These are phyloP conservation scores for Fusarium tuaranense DNA, from an alignment of 2,329 filamentous ascomycete species.

Conservation along the genomic window DNA sequence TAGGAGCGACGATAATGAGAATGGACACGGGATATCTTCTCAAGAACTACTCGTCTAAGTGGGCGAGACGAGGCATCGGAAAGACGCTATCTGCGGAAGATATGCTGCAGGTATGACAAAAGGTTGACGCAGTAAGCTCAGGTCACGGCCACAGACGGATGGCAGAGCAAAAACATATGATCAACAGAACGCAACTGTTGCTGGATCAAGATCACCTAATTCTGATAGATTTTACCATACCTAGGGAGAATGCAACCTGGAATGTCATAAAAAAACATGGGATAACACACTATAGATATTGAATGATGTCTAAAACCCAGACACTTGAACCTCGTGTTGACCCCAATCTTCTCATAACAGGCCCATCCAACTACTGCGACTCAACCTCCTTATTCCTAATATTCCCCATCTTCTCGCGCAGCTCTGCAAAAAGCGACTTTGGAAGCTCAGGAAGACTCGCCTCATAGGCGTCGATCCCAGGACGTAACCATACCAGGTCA, in stretches of 20 bases:
- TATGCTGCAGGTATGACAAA: not conserved
- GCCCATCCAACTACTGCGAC: not conserved
- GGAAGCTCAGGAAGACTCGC: not conserved
- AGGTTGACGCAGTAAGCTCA: not conserved
- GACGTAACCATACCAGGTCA: not conserved
- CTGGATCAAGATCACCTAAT: not conserved
- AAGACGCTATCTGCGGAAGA: not conserved
- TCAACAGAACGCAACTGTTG: not conserved
- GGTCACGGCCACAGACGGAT: not conserved
- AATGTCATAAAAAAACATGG: not conserved
- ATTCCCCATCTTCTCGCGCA: not conserved
- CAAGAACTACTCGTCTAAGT: not conserved
- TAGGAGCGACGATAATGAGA: not conserved
- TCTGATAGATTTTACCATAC: not conserved
- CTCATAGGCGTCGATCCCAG: not conserved
- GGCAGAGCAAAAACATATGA: too few relatives aligned
- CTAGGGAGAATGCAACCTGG: not conserved
- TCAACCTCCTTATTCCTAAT: not conserved
- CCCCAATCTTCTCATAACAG: not conserved
- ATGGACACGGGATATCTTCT: not conserved
- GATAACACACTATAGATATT: not conserved
- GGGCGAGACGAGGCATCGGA: not conserved
- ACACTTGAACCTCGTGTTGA: not conserved
- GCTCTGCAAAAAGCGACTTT: not conserved
- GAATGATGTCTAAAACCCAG: not conserved